phyloP scores from a whole-genome alignment of 805 yeast genomes.

The Schwanniomyces polymorphus region DNA sequence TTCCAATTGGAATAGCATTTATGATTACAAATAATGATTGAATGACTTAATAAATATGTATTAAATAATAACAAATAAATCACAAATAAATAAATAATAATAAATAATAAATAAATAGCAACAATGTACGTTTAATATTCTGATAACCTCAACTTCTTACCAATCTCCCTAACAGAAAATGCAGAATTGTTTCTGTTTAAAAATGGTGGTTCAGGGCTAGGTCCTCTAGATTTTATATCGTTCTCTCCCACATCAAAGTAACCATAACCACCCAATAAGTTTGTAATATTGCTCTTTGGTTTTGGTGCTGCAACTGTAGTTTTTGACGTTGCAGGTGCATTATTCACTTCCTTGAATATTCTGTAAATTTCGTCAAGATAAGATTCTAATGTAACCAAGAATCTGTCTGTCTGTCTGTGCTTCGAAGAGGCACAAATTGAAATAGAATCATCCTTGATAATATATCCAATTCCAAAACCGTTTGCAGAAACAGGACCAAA shows the following conservation, averaged over 20 bases:
- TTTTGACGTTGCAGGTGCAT: not conserved
- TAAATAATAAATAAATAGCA: not conserved
- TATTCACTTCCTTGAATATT: slow-evolving; percentile 11
- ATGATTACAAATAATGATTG: slow-evolving; percentile 1
- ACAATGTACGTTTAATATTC: slow-evolving; percentile 46
- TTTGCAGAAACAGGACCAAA: slow-evolving; percentile 59
- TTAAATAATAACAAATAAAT: slow-evolving; percentile 9
- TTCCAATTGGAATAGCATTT: not conserved
- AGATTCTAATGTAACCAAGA: slow-evolving; percentile 51
- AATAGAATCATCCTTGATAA: slow-evolving; percentile 50
- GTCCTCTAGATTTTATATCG: slow-evolving; percentile 54
- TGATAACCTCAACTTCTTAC: slow-evolving; percentile 61
- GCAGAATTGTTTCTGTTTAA: slow-evolving; percentile 37
- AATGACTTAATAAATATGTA: slow-evolving; percentile 9
- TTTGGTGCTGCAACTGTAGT: slow-evolving; percentile 7
- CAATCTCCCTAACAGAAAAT: slow-evolving; percentile 54
- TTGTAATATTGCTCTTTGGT: slow-evolving; percentile 26
- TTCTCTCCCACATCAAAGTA: slow-evolving; percentile 60
- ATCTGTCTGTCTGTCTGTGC: slow-evolving; percentile 59
- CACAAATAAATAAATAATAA: slow-evolving; percentile 8
- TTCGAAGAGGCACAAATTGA: slow-evolving; percentile 58
- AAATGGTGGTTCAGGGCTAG: slow-evolving; percentile 56
- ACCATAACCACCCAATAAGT: slow-evolving; percentile 57
- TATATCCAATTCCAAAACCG: slow-evolving; percentile 61
- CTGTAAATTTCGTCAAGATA: slow-evolving; percentile 48